Evolutionary conservation across 768 basidiomycete genomes (phyloP).

Genomic region (Podaxis carcinomalis): DNA sequence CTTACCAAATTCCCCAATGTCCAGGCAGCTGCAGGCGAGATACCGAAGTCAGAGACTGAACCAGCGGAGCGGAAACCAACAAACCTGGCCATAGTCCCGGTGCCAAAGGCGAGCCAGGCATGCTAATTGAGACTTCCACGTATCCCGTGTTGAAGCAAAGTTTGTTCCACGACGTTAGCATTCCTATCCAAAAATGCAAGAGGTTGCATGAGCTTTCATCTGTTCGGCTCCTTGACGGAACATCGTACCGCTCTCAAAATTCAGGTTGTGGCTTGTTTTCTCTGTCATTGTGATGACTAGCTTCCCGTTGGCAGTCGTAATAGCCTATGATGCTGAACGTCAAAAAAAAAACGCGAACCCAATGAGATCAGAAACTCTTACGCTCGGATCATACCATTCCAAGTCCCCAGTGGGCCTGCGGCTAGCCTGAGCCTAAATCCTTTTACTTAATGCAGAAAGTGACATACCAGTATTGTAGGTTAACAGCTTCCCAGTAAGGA

Average conservation of each 20-base stretch:
- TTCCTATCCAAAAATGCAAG: conserved; percentile 31
- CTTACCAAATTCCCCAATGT: conserved; percentile 64
- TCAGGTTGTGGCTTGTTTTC: conserved; percentile 65
- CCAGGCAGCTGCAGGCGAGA: conserved; percentile 45
- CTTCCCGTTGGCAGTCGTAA: conserved; percentile 69
- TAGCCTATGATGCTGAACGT: conserved; percentile 32
- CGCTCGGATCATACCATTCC: conserved; percentile 78
- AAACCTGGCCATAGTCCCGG: conserved; percentile 78
- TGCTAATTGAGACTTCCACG: conserved; percentile 67
- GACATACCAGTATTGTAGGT: conserved; percentile 75
- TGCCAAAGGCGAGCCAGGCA: conserved; percentile 53
- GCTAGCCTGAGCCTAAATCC: conserved; percentile 7
- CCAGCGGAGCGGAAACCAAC: background rate
- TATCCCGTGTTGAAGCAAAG: conserved; percentile 89
- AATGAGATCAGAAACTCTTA: conserved; percentile 21
- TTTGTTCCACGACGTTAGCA: conserved; percentile 87
- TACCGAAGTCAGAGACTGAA: background rate
- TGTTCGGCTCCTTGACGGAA: background rate
- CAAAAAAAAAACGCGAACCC: background rate
- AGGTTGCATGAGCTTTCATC: background rate
- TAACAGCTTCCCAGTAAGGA: conserved; percentile 80
- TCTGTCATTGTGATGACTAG: conserved; percentile 76
- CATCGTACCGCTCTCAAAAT: conserved; percentile 68
- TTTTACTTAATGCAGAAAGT: background rate
- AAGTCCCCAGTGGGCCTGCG: conserved; percentile 62